phyloP scores from a whole-genome alignment of 2,329 filamentous ascomycete species.

The Fusarium transvaalense region DNA sequence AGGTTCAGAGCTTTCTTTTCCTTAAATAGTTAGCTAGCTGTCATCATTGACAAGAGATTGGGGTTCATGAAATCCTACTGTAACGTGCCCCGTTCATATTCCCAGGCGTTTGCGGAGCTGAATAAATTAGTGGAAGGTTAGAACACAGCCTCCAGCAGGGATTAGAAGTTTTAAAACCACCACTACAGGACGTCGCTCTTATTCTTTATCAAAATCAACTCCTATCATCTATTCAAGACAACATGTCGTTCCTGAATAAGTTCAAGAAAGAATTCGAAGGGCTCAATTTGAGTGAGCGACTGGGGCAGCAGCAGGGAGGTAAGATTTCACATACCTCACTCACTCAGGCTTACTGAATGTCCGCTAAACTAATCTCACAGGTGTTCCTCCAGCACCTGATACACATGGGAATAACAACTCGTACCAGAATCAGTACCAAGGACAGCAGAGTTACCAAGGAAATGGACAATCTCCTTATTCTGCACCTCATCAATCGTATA shows the following conservation, averaged over 20 bases:
- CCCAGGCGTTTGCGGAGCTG: background rate
- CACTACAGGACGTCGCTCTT: fast-evolving
- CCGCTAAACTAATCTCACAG: background rate
- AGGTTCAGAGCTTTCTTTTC: background rate
- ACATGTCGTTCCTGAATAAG: constrained; percentile 34
- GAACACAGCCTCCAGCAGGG: background rate
- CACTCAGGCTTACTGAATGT: fast-evolving
- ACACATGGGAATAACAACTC: background rate
- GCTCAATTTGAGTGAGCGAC: constrained; percentile 13
- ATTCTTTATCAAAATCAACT: fast-evolving
- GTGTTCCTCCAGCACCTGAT: background rate
- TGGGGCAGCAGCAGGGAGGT: constrained; percentile 13
- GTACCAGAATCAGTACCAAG: constrained; percentile 2
- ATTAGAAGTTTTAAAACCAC: background rate
- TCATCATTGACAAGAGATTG: background rate
- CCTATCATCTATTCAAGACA: fast-evolving
- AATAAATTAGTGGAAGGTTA: background rate
- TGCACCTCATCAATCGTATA: background rate
- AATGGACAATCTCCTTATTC: background rate
- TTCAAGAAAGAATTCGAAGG: constrained; percentile 39
- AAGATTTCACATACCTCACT: background rate
- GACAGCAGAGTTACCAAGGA: constrained; percentile 7
- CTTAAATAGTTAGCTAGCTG: background rate
- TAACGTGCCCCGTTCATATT: background rate
- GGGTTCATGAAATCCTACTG: background rate